A percentile compares a stretch with the other conserved stretches of the same genome.
Evolutionary conservation across 2,329 filamentous ascomycete genomes (phyloP).

Genomic region (Parafenestella ontariensis): DNA sequence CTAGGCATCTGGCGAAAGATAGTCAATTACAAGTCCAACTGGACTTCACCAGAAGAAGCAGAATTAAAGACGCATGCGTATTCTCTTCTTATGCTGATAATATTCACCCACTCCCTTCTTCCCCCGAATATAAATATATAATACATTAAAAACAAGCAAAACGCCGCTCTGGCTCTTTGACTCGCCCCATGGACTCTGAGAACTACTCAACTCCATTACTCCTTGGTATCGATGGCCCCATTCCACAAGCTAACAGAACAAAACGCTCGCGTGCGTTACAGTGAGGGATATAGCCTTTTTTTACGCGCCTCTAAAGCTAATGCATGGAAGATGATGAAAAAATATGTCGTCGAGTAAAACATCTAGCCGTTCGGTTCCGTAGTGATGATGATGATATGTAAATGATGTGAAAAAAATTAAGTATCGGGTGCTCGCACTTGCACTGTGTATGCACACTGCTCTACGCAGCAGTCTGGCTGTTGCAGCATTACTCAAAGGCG

Average conservation of each 20-base stretch:
- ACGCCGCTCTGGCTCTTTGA: too few species aligned
- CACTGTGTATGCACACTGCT: not conserved
- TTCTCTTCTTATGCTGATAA: too few species aligned
- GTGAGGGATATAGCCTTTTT: not conserved
- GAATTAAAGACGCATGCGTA: too few species aligned
- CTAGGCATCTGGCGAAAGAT: too few species aligned
- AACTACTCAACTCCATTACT: not conserved
- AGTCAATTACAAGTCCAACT: too few species aligned
- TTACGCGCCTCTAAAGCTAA: not conserved
- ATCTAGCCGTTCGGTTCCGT: not conserved
- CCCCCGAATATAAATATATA: too few species aligned
- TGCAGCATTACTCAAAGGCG: constrained; percentile 10
- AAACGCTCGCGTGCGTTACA: not conserved
- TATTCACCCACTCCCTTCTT: too few species aligned
- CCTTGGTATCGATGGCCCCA: not conserved
- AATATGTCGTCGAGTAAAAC: not conserved
- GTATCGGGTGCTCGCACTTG: not conserved
- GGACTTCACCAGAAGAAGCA: too few species aligned
- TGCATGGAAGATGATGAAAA: not conserved
- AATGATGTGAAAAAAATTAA: not conserved
- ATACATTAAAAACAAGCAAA: too few species aligned
- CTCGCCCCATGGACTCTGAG: too few species aligned
- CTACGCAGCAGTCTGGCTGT: too few species aligned
- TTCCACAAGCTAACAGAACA: not conserved
- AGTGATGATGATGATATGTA: not conserved